Base-by-base conservation (phyloP, 129 eudicot genomes). In the Flaveria linearis region DNA sequence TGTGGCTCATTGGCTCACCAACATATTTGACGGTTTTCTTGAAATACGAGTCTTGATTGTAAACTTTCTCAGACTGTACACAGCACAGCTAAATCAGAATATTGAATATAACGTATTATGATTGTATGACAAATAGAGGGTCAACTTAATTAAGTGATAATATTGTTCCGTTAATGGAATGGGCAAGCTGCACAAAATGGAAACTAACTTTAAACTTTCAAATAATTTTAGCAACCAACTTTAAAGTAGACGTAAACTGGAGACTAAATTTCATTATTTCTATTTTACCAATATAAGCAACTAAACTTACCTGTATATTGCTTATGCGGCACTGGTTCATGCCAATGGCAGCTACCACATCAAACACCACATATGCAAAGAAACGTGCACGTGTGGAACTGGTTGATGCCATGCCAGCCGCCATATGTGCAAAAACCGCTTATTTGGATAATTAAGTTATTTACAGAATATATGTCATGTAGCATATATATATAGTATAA, bases 1-100 rank as follows among this genome's bases (percentile, higher is more conserved):
- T 15, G 85, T 91, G 97, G 56, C 90, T 72, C 97, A 91, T 91
- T 39, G 95, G 95, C 80, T 91, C 97, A 22, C 92, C 96, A 57
- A 89, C 96, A 69, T 74, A 82, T 78, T 91, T 91, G 26, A 87
- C 92, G 33, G 90, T 83, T 76, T 76, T 91, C 83, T 91, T 91
- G 82, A 91, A 91, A 76, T 89, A 89, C n/a, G 84, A 73, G 72
- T 91, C 97, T 83, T 91, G 97, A 85, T 89, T 89, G 79, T 76
- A 91, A 68, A 89, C 97, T 86, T 91, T 91, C 82, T 91, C 97
- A 49, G 97, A 89, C 97, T 91, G 88, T 86, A 85, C 67, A 69
- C 25, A 63, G 4, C 9, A 14, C 16, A 77, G 63, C 41, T 36
- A 39, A 22, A 69, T 52, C 58, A 66, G 61, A 46, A 63, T 11